A percentile compares a stretch with the other conserved stretches of the same genome.
phyloP scores from a whole-genome alignment of 2,329 filamentous ascomycete species.

The Penicillium decumbens region DNA sequence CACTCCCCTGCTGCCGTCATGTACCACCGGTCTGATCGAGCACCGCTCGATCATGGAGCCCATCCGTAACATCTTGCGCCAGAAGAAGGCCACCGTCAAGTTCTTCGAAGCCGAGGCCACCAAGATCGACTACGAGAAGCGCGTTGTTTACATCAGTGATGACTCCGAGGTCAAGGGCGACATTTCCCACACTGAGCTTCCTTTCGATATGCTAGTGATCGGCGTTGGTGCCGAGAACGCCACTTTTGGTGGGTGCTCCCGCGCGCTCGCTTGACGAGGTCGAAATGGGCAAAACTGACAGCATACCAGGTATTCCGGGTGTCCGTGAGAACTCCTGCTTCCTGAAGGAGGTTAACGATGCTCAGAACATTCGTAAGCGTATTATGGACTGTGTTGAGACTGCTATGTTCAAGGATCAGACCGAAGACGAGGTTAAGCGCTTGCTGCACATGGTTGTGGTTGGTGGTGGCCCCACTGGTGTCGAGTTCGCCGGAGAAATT shows the following conservation, averaged over 20 bases:
- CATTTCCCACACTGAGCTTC: conserved; percentile 76
- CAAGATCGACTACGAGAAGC: conserved; percentile 88
- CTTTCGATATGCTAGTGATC: conserved; percentile 96
- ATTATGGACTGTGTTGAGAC: conserved; percentile 99
- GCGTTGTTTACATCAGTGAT: conserved; percentile 82
- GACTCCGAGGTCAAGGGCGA: conserved; percentile 88
- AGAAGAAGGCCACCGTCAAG: conserved; percentile 89
- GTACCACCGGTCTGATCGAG: conserved; percentile 95
- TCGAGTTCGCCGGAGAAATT: conserved; percentile 96
- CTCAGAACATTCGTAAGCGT: conserved; percentile 92
- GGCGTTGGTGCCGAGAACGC: conserved; percentile 98
- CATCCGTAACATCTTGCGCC: conserved; percentile 87
- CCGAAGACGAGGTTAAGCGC: conserved; percentile 79
- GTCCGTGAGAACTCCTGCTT: conserved; percentile 95
- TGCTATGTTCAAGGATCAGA: conserved; percentile 95
- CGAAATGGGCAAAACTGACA: conserved; percentile 7
- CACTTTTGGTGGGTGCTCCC: conserved; percentile 70
- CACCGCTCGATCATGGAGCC: conserved; percentile 99
- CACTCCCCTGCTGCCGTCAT: conserved; percentile 93
- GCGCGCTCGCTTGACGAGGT: neutral
- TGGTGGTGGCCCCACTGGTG: conserved; percentile 89
- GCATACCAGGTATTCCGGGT: conserved; percentile 67
- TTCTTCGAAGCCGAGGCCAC: conserved; percentile 98
- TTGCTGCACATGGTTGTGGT: conserved; percentile 97
- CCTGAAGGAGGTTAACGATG: conserved; percentile 95